Base-by-base conservation (phyloP, 2,329 filamentous ascomycete genomes). In the Rhytidhysteron rufulum region DNA sequence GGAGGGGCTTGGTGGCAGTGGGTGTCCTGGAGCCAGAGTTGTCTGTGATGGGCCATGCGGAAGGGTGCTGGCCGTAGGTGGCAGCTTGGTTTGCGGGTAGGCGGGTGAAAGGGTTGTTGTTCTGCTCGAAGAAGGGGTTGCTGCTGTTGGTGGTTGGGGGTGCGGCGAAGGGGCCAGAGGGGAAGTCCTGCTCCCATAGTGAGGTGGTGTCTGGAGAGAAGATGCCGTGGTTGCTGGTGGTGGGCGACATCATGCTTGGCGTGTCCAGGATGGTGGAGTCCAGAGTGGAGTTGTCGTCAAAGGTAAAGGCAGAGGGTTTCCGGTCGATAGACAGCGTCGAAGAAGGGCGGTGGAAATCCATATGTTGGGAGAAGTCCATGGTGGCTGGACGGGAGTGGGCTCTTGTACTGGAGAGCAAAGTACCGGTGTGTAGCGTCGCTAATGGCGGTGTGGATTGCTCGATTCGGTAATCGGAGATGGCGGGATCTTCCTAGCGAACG, bases 1-100 rank as follows among this genome's bases (percentile, higher is more conserved):
- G 83, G 55, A 87, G 86, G 39, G 80, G 82, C 58, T 86, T 89
- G 48, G 79, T 73, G 45, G 80, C 82, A 45, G 88, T 80, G 13
- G 86, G 85, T 5, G 87, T 91, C 63, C 81, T 84, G 47, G 86
- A 79, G 38, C 81, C 85, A 19, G 85, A 86, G 53, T 72, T 73
- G 52, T 80, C 76, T 61, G 83, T 31, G 31, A 68, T 75, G 36
- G 80, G 71, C 85, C 86, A 90, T 46, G 72, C 60, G 37, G 68
- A 62, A 34, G 57, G 53, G 47, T 72, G 70, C 51, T 75, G 73
- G 42, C 65, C 66, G 48, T 75, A 70, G 47, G 59, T 62, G 60
- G 56, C 66, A 46, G 68, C 63, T 47, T 73, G 72, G 43, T 70
- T 65, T 29, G 70, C 62, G 18, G 73, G 71, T 45, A 83, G 72